Conservation (phyloP, 2,329 filamentous ascomycete genomes). For the Phialemonium atrogriseum region DNA sequence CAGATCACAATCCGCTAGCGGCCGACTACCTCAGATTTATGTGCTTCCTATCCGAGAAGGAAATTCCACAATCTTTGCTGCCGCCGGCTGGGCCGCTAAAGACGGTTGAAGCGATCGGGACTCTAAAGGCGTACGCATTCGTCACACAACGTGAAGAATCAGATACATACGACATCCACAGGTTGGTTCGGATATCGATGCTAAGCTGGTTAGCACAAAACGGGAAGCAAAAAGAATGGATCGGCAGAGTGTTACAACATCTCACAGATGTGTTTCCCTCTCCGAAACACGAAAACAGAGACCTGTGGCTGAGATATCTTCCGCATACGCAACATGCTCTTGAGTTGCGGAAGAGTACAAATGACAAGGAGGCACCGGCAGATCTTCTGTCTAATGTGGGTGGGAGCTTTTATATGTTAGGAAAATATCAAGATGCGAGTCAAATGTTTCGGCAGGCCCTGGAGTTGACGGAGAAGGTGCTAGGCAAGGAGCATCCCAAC, state of each 20-base stretch:
- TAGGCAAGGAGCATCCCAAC: background rate
- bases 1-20: conserved; percentile 14
- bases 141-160: conserved; percentile 13
- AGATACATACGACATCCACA: conserved; percentile 20
- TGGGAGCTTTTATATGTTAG: background rate
- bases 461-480: background rate
- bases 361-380: conserved; percentile 1
- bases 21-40: conserved; percentile 20
- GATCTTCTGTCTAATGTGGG: conserved; percentile 2
- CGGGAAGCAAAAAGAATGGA: conserved; percentile 2
- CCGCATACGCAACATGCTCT: conserved; percentile 12
- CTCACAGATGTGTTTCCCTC: conserved; percentile 8
- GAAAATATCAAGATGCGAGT: conserved; percentile 9
- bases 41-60: conserved; percentile 18
- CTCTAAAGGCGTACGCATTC: conserved; percentile 21
- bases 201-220: conserved; percentile 18
- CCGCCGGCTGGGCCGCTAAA: conserved; percentile 7
- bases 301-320: conserved; percentile 15
- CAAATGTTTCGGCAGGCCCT: conserved; percentile 1
- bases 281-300: conserved; percentile 10
- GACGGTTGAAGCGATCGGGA: conserved; percentile 15
- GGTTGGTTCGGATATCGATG: conserved; percentile 21
- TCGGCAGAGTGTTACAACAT: conserved; percentile 5
- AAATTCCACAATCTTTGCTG: conserved; percentile 20
- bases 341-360: background rate